phyloP scores from a whole-genome alignment of 176 grass and related monocot species.

The Luzula sylvatica region DNA sequence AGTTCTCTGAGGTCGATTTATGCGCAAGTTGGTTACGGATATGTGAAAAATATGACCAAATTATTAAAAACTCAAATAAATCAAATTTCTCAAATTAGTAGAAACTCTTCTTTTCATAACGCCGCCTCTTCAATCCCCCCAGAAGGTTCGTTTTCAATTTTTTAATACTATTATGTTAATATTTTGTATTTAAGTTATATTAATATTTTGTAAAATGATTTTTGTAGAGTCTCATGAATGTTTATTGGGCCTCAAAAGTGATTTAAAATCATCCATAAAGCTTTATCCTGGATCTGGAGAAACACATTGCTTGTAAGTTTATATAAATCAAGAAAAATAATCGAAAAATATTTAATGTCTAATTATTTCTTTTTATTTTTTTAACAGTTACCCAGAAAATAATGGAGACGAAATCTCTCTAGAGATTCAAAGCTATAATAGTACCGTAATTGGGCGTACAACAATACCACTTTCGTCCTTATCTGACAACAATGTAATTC shows the following conservation, averaged over 20 bases:
- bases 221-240: slow-evolving; percentile 65
- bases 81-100: slow-evolving; percentile 38
- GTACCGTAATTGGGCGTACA: slow-evolving; percentile 44
- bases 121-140: slow-evolving; percentile 42
- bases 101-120: slow-evolving; percentile 52
- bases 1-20: slow-evolving; percentile 68
- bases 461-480: slow-evolving; percentile 68
- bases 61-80: slow-evolving; percentile 72
- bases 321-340: background rate
- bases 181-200: background rate
- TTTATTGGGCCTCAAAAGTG: slow-evolving; percentile 63
- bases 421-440: slow-evolving; percentile 70
- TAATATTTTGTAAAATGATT: slow-evolving; percentile 13
- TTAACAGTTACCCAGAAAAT: slow-evolving; percentile 68
- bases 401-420: slow-evolving; percentile 55
- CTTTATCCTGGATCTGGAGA: slow-evolving; percentile 79
- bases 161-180: background rate
- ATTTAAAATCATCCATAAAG: slow-evolving; percentile 13
- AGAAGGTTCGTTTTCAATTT: slow-evolving; percentile 37
- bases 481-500: slow-evolving; percentile 61
- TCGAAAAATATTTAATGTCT: background rate
- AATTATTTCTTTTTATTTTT: background rate
- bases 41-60: slow-evolving; percentile 73
- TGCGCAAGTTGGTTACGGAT: slow-evolving; percentile 69
- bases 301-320: slow-evolving; percentile 83